Evolutionary conservation across 345 rosid species (phyloP), one percentile per base, ranked within the genome.

Genomic region (Cardamine resedifolia): DNA sequence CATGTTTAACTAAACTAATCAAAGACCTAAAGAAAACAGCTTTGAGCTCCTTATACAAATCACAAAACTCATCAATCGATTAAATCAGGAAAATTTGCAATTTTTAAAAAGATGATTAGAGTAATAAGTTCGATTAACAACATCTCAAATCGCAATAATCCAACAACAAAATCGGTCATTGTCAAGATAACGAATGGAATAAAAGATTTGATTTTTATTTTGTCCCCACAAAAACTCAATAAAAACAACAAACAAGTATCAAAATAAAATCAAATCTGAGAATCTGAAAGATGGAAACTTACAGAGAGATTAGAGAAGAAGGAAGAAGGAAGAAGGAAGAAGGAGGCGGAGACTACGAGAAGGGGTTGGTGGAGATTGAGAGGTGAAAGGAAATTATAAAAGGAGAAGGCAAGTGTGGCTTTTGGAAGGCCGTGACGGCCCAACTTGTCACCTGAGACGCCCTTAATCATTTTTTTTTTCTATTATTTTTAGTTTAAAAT

Each of bases 371-470:
- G 38, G 38, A 55, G 24, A 5, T 0, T 8, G 41, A 31, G 61
- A 56, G 41, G 30, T n/a, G 14, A n/a, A 65, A 8, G 23, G 5
- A 33, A 38, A 16, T 21, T 34, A 55, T 41, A 34, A 28, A 48
- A 41, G 43, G 15, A 14, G 16, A 36, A 18, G 7, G 6, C 16
- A n/a, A 20, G 27, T 44, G 9, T 58, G 33, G 31, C 80, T 81
- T 84, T 68, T 49, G 10, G 48, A 33, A 43, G 58, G 78, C 66
- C 48, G 72, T 45, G 6, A 65, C 38, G 58, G 47, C 67, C 61
- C 44, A 38, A 39, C 33, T n/a, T 47, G 63, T 71, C 31, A n/a
- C 65, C 56, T 50, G 56, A 39, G 50, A 23, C 34, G 65, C 1
- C 65, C 38, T 12, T 0, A 4, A 23, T 5, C 6, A 20, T 10